Evolutionary conservation across 2,329 filamentous ascomycete species (phyloP).

Genomic region (Pezicula radicicola): DNA sequence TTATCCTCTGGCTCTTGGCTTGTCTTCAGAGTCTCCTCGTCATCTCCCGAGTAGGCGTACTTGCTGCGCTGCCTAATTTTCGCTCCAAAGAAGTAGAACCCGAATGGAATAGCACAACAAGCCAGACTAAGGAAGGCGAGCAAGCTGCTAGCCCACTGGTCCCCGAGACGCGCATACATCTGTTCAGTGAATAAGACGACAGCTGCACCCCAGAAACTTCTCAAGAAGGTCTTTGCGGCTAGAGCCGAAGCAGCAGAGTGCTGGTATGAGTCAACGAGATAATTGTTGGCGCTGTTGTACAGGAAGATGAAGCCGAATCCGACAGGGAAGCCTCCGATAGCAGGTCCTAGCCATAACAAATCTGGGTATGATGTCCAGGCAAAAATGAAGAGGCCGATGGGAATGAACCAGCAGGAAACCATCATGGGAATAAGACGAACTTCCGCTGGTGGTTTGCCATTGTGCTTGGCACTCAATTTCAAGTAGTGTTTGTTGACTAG

Average conservation of each 20-base stretch:
- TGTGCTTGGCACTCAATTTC: slow-evolving; percentile 54
- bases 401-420: slow-evolving; percentile 70
- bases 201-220: slow-evolving; percentile 76
- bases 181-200: slow-evolving; percentile 78
- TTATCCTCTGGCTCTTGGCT: slow-evolving; percentile 7
- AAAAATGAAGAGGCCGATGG: slow-evolving; percentile 64
- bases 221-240: slow-evolving; percentile 77
- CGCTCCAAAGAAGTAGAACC: slow-evolving; percentile 78
- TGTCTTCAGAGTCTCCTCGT: slow-evolving; percentile 33
- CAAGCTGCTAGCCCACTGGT: slow-evolving; percentile 74
- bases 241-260: slow-evolving; percentile 78
- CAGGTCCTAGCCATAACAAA: slow-evolving; percentile 55
- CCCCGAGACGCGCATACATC: slow-evolving; percentile 71
- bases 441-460: slow-evolving; percentile 75
- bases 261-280: slow-evolving; percentile 61
- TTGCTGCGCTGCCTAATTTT: slow-evolving; percentile 65
- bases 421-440: slow-evolving; percentile 80
- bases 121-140: slow-evolving; percentile 71
- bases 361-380: slow-evolving; percentile 60
- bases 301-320: slow-evolving; percentile 66
- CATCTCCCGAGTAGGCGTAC: slow-evolving; percentile 68
- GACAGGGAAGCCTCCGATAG: slow-evolving; percentile 53
- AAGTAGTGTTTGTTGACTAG: slow-evolving; percentile 82
- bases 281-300: slow-evolving; percentile 58
- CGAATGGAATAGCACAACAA: slow-evolving; percentile 79